phyloP scores from a whole-genome alignment of 176 grass and related monocot genomes.

The Thinopyrum elongatum region DNA sequence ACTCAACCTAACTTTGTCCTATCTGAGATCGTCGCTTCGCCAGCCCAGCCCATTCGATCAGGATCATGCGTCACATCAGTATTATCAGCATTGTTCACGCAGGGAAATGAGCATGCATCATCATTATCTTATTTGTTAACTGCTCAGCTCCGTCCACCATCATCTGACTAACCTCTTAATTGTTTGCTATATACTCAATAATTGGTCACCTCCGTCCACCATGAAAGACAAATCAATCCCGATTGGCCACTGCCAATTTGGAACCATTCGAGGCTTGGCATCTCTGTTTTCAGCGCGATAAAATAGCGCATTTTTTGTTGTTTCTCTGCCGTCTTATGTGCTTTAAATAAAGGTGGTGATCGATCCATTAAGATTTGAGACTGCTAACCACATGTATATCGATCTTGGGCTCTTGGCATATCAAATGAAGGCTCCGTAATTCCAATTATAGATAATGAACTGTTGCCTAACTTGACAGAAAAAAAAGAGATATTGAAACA shows the following conservation, averaged over 20 bases:
- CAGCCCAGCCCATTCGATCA: conserved; percentile 3
- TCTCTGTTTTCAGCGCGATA: not conserved
- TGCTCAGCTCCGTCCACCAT: conserved; percentile 1
- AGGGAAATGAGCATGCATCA: not conserved
- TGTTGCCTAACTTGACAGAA: too few species aligned
- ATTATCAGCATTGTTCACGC: conserved; percentile 37
- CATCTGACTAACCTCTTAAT: not conserved
- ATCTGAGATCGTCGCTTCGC: not conserved
- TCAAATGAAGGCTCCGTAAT: not conserved
- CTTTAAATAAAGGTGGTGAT: not conserved
- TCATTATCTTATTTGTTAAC: not conserved
- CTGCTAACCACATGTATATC: not conserved
- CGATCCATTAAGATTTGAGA: not conserved
- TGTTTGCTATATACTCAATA: not conserved
- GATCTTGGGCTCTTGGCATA: not conserved
- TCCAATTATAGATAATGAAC: not conserved
- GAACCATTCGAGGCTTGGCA: not conserved
- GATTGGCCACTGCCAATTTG: conserved; percentile 12
- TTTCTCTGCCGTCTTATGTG: not conserved
- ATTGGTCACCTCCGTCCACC: not conserved
- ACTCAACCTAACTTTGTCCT: conserved; percentile 13
- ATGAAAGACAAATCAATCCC: not conserved
- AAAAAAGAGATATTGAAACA: too few species aligned
- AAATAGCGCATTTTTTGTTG: not conserved
- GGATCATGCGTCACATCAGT: conserved; percentile 5